Evolutionary conservation across 2,329 filamentous ascomycete genomes (phyloP).

Genomic region (Nemania serpens): DNA sequence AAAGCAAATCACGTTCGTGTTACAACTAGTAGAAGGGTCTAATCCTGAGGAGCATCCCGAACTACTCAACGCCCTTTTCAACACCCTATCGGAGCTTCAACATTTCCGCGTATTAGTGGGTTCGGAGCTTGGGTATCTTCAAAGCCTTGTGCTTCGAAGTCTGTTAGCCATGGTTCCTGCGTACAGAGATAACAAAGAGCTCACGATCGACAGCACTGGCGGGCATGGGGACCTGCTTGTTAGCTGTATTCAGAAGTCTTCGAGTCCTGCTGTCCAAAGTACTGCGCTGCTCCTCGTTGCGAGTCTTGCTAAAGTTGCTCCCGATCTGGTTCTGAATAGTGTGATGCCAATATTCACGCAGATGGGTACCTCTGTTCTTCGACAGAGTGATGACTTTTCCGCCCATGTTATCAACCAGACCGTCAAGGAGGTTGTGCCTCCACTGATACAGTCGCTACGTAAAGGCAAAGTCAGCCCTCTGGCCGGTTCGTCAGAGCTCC

Average conservation of each 20-base stretch:
- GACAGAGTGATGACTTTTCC: conserved; percentile 95
- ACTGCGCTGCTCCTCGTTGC: conserved; percentile 86
- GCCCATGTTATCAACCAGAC: conserved; percentile 95
- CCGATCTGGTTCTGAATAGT: conserved; percentile 90
- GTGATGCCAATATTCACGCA: conserved; percentile 99
- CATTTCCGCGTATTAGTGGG: conserved; percentile 80
- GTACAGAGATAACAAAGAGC: conserved; percentile 64
- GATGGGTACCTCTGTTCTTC: conserved; percentile 88
- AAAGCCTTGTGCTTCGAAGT: conserved; percentile 81
- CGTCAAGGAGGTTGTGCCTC: conserved; percentile 90
- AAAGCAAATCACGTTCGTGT: conserved; percentile 79
- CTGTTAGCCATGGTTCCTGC: conserved; percentile 83
- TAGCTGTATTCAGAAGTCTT: conserved; percentile 89
- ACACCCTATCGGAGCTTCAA: conserved; percentile 83
- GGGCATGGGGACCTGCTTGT: conserved; percentile 90
- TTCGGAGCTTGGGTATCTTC: conserved; percentile 87
- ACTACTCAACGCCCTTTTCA: conserved; percentile 79
- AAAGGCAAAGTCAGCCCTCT: conserved; percentile 79
- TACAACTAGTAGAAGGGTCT: conserved; percentile 86
- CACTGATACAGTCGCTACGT: conserved; percentile 82
- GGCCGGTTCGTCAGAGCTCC: conserved; percentile 81
- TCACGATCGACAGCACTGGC: conserved; percentile 75
- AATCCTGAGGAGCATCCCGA: conserved; percentile 75
- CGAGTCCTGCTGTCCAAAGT: conserved; percentile 93
- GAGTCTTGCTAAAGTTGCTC: conserved; percentile 81